phyloP scores from a whole-genome alignment of 2,329 filamentous ascomycete species.

The Atkinsonella texensis region DNA sequence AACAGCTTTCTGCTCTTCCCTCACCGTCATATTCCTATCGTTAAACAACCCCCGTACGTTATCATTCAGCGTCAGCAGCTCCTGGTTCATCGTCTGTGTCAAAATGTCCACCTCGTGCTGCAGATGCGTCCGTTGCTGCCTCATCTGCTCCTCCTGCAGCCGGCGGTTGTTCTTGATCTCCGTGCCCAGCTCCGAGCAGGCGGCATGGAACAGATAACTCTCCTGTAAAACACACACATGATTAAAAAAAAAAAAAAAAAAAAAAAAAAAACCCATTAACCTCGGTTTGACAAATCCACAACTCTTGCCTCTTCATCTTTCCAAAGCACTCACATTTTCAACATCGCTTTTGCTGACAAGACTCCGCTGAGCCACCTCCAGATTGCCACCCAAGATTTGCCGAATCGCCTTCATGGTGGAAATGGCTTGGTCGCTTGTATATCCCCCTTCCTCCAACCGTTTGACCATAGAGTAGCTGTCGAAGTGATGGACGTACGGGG shows the following conservation, averaged over 20 bases:
- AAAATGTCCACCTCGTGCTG: constrained; percentile 95
- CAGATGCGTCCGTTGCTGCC: constrained; percentile 70
- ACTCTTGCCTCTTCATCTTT: background rate
- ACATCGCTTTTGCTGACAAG: constrained; percentile 85
- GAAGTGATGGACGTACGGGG: constrained; percentile 89
- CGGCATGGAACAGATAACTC: constrained; percentile 84
- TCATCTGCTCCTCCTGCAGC: constrained; percentile 65
- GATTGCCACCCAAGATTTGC: constrained; percentile 61
- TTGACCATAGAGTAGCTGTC: constrained; percentile 86
- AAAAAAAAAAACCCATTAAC: background rate
- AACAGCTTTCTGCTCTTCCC: constrained; percentile 74
- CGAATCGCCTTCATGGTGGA: constrained; percentile 90
- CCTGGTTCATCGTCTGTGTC: constrained; percentile 72
- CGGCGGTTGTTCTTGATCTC: constrained; percentile 73
- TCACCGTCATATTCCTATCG: constrained; percentile 83
- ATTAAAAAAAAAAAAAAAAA: too few species aligned
- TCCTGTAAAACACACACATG: constrained; percentile 43
- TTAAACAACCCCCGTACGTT: constrained; percentile 94
- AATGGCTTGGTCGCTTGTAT: constrained; percentile 61
- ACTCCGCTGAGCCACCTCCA: constrained; percentile 66
- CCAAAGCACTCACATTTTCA: constrained; percentile 51
- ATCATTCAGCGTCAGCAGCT: constrained; percentile 70
- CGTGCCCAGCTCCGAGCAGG: constrained; percentile 80
- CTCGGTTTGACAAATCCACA: background rate
- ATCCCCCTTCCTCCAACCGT: constrained; percentile 63